A percentile compares a stretch with the other conserved stretches of the same genome.
Evolutionary conservation across 176 grass and related monocot genomes (phyloP).

Genomic region (Eragrostis curvula): DNA sequence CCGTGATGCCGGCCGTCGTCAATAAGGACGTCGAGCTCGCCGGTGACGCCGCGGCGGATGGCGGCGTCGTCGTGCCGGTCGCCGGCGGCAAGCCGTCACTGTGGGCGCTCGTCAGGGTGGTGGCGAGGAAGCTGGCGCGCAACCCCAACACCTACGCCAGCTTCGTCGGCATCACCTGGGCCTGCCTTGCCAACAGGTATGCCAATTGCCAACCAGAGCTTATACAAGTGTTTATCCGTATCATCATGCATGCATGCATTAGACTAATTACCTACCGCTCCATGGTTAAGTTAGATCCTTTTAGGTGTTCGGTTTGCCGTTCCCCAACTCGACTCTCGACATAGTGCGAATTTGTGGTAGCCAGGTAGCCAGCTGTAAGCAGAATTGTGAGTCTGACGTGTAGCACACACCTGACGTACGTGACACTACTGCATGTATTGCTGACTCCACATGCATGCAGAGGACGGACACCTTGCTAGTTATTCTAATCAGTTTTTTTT

Average conservation of each 20-base stretch:
- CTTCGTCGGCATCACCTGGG: slow-evolving; percentile 85
- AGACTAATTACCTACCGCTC: neutral
- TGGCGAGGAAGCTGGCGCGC: slow-evolving; percentile 76
- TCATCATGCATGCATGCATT: neutral
- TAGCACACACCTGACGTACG: slow-evolving; percentile 30
- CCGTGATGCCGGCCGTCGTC: neutral
- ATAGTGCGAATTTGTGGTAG: slow-evolving; percentile 34
- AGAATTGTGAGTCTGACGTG: slow-evolving; percentile 36
- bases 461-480: neutral
- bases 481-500: neutral
- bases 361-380: neutral
- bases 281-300: neutral
- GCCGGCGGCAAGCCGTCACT: slow-evolving; percentile 53
- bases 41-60: neutral
- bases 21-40: slow-evolving; percentile 39
- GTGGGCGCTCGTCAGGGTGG: slow-evolving; percentile 70
- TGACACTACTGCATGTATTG: neutral
- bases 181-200: slow-evolving; percentile 71
- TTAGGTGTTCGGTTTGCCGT: slow-evolving; percentile 9
- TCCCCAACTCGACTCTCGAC: neutral
- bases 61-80: slow-evolving; percentile 1
- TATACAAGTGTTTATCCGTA: neutral
- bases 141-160: slow-evolving; percentile 90
- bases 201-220: neutral
- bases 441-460: slow-evolving; percentile 17